Conservation (phyloP, 768 basidiomycete species). For the Cyclocybe cylindracea region DNA sequence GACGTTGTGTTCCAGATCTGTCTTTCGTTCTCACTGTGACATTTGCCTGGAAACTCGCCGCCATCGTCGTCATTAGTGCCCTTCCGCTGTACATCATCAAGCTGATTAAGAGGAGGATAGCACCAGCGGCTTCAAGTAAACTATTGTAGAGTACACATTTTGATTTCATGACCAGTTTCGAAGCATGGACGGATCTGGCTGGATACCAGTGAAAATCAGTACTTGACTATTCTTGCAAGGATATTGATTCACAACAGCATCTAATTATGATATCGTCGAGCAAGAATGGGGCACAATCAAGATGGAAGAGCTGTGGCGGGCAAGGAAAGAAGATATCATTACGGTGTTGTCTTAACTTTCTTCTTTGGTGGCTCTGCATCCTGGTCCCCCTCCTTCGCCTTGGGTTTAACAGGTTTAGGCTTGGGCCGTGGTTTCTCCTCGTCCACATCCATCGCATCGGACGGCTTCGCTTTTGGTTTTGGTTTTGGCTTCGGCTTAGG, state of each 20-base stretch:
- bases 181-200: not conserved
- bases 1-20: slow-evolving; percentile 58
- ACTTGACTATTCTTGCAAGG: too few species aligned
- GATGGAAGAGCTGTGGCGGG: too few species aligned
- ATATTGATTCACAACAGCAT: too few species aligned
- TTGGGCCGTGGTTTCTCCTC: slow-evolving; percentile 49
- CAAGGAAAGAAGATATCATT: slow-evolving; percentile 3
- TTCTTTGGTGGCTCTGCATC: slow-evolving; percentile 25
- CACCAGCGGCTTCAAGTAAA: slow-evolving; percentile 94
- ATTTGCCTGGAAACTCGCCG: slow-evolving; percentile 93
- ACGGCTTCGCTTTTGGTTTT: slow-evolving; percentile 43
- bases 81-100: slow-evolving; percentile 92
- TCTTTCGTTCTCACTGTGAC: slow-evolving; percentile 85
- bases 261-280: too few species aligned
- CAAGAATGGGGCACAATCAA: too few species aligned
- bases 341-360: slow-evolving; percentile 43
- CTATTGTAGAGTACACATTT: slow-evolving; percentile 48
- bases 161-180: not conserved
- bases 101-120: slow-evolving; percentile 78
- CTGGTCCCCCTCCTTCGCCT: slow-evolving; percentile 51
- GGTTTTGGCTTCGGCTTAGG: slow-evolving; percentile 45
- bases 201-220: too few species aligned
- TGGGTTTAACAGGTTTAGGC: slow-evolving; percentile 35
- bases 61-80: slow-evolving; percentile 93
- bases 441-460: slow-evolving; percentile 50